Evolutionary conservation across 2,329 filamentous ascomycete genomes (phyloP), one percentile per base, ranked within the genome.

Genomic region (Scedosporium aurantiacum): DNA sequence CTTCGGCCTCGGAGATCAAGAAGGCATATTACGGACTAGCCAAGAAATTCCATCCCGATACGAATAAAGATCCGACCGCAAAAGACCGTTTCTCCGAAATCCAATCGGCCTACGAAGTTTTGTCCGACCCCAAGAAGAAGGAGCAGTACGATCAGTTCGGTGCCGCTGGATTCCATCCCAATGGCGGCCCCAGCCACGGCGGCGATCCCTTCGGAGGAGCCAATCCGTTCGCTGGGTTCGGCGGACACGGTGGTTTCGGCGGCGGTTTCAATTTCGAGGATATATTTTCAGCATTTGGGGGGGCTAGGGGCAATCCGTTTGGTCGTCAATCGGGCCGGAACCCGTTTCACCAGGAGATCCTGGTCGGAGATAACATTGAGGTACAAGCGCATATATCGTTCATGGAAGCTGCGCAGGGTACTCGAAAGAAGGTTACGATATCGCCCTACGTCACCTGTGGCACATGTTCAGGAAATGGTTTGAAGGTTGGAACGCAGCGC

Each of bases 31-130:
- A 99, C 72, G 90, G 92, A 58, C 80, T 97, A 63, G 94, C 94
- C 21, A 99, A 99, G 76, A 99, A 97, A 71, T 99, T 85, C 72
- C 94, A 99, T 70, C 94, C 94, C 7, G 94, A 99, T 72, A 97
- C 94, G 41, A 99, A 97, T 80, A 97, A 97, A 74, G 94, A 97
- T 67, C 74, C 90, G 2, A 82, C 79, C n/a, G 92, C 94, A 41
- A 97, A 97, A 73, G 94, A 97, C 68, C 93, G 89, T 69, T 99
- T 99, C 69, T 83, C 87, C 65, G 93, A 97, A 67, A 90, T 95
- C 61, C 94, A 99, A 74, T 84, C 89, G 37, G 91, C 94, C 25
- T 99, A 99, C 75, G 94, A 99, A 74, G 80, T 97, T 50, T 80
- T 99, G 6, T 95, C 91, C 56, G 94, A 99, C 71, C 82, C 92